Evolutionary conservation across 352 stramenopile genomes (phyloP).

Genomic region (Globisporangium splendens): DNA sequence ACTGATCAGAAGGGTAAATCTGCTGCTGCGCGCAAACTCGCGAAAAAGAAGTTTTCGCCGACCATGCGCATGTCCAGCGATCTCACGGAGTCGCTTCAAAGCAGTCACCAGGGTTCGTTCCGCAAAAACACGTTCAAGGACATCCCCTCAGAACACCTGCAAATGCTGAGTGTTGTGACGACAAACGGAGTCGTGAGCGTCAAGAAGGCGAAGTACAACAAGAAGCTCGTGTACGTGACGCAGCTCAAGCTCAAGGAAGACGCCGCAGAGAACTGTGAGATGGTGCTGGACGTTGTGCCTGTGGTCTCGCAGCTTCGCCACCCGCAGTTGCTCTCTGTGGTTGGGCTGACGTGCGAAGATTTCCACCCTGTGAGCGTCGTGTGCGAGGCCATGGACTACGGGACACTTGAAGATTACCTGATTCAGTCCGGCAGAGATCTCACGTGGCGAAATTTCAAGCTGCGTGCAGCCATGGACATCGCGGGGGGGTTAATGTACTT

Average conservation of each 20-base stretch:
- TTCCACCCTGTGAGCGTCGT: constrained; percentile 56
- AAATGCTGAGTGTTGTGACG: constrained; percentile 36
- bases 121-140: constrained; percentile 60
- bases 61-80: constrained; percentile 24
- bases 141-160: constrained; percentile 38
- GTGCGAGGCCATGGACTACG: constrained; percentile 67
- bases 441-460: constrained; percentile 78
- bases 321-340: constrained; percentile 55
- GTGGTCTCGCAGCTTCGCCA: constrained; percentile 67
- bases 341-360: constrained; percentile 63
- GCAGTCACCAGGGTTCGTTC: constrained; percentile 19
- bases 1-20: constrained; percentile 41
- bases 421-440: constrained; percentile 27
- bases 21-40: constrained; percentile 6
- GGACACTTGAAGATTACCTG: constrained; percentile 62
- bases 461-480: constrained; percentile 64
- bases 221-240: constrained; percentile 52
- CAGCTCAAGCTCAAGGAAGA: constrained; percentile 52
- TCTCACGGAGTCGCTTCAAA: constrained; percentile 23
- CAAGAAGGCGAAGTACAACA: constrained; percentile 38
- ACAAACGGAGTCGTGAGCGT: constrained; percentile 44
- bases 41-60: constrained; percentile 12
- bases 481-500: constrained; percentile 71
- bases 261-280: constrained; percentile 49
- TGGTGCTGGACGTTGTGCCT: constrained; percentile 47